Evolutionary conservation across 2,329 filamentous ascomycete genomes (phyloP).

Genomic region (Tolypocladium pustulatum): DNA sequence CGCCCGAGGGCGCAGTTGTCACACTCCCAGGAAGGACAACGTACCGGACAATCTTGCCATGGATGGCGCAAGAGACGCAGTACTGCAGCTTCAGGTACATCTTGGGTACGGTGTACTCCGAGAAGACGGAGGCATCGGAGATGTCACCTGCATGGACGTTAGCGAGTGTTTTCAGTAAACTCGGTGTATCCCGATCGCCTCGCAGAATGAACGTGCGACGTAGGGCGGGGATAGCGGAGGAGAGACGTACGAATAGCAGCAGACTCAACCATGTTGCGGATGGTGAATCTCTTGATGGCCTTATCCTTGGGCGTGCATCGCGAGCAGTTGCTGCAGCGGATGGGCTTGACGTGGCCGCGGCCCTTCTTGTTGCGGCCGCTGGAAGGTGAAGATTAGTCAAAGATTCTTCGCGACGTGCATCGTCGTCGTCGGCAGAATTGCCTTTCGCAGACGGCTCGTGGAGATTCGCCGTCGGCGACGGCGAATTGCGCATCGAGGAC

Average conservation of each 20-base stretch:
- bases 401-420: constrained; percentile 6
- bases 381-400: constrained; percentile 14
- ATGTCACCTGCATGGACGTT: constrained; percentile 72
- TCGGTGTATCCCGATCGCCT: neutral
- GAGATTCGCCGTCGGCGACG: neutral
- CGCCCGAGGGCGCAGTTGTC: constrained; percentile 43
- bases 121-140: constrained; percentile 97
- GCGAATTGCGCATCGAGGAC: neutral
- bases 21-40: constrained; percentile 49
- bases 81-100: constrained; percentile 99
- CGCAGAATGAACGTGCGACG: neutral
- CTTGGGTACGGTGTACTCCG: constrained; percentile 99
- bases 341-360: constrained; percentile 99
- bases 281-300: constrained; percentile 99
- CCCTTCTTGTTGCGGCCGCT: constrained; percentile 99
- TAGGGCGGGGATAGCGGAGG: neutral
- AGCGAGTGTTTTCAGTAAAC: constrained; percentile 1
- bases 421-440: constrained; percentile 7
- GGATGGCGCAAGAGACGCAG: constrained; percentile 99
- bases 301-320: constrained; percentile 98
- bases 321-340: constrained; percentile 66
- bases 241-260: constrained; percentile 92
- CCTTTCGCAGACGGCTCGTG: neutral
- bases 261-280: constrained; percentile 99
- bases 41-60: constrained; percentile 99